These are phyloP conservation scores for Inga leiocalycina DNA, from an alignment of 306 rosid genomes.

Conservation along the genomic window DNA sequence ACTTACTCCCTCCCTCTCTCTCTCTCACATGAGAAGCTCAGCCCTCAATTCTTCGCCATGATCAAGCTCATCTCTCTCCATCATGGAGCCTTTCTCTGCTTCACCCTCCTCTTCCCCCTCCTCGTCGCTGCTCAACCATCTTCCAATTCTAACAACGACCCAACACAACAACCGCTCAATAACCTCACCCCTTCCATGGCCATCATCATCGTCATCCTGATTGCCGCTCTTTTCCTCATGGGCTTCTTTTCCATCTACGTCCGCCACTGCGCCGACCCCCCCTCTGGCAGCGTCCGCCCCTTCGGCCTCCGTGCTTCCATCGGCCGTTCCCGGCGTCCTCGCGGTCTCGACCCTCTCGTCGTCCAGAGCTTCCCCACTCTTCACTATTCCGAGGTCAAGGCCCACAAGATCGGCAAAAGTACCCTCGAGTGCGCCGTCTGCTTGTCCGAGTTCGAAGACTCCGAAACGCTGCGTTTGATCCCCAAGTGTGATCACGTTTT, in stretches of 20 bases:
- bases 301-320: neutral
- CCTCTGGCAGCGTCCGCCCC: constrained; percentile 35
- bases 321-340: constrained; percentile 49
- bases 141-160: neutral
- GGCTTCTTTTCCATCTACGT: constrained; percentile 87
- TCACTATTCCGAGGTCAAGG: constrained; percentile 62
- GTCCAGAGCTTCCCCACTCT: constrained; percentile 72
- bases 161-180: constrained; percentile 23
- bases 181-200: constrained; percentile 79
- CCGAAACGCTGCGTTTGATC: constrained; percentile 85
- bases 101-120: constrained; percentile 26
- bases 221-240: constrained; percentile 89
- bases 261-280: constrained; percentile 66
- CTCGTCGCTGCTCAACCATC: constrained; percentile 35
- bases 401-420: constrained; percentile 69
- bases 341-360: constrained; percentile 65
- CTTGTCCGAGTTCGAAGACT: constrained; percentile 77
- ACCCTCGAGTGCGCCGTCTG: constrained; percentile 94
- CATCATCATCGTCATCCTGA: constrained; percentile 63
- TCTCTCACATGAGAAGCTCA: neutral
- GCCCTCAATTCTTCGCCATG: neutral
- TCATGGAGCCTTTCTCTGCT: neutral
- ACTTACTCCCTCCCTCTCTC: neutral
- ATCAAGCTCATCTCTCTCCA: neutral
- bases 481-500: constrained; percentile 95